Base-by-base conservation (phyloP, 2,329 filamentous ascomycete species). In the Fusarium mexicanum region DNA sequence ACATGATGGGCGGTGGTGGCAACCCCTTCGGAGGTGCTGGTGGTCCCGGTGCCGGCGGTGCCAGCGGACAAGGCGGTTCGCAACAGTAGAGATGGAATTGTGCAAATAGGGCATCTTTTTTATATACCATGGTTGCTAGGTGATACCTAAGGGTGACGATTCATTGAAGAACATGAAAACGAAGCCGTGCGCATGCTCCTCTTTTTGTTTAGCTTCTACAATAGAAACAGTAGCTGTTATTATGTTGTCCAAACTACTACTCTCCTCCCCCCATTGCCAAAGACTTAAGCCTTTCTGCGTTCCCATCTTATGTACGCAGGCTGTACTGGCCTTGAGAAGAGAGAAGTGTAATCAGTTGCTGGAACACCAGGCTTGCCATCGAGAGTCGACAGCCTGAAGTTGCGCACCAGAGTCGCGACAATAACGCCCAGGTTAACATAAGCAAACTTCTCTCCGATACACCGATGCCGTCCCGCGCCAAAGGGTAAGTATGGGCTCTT, bases 371-470 rank as follows among this genome's bases (percentile, higher is more conserved):
- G 84, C 69, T 83, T 86, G 1, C 88, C 90, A 61, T 89, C 87
- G 10, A 88, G 73, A 50, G 91, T 92, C 54, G 79, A 83, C 50
- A 93, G 85, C 79, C 87, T 89, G 78, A 93, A 88, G 54, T 90
- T 84, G 17, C 91, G 84, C 16, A 93, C 87, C 68, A 93, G 80
- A 0, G 87, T 90, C 1, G 87, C 87, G 31, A 93, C 82, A 69
- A 94, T 93, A 14, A 90, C 89, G 22, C 87, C 86, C 47, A 94
- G 80, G 78, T 94, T 92, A 50, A 92, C 81, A 76, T 94, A 93
- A 1, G 92, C 92, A 80, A 94, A 94, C 79, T 93, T 92, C 83
- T 94, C 92, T 24, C 92, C 92, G 67, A 94, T 93, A 76, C 92
- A 94, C 26, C 92, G 85, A 80, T 94, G 92, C 50, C 92, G 85